Percentiles rank a stretch among this genome's conserved stretches.
Conservation (phyloP, 495 filamentous ascomycete species). For the Aspergillus nidulans region DNA sequence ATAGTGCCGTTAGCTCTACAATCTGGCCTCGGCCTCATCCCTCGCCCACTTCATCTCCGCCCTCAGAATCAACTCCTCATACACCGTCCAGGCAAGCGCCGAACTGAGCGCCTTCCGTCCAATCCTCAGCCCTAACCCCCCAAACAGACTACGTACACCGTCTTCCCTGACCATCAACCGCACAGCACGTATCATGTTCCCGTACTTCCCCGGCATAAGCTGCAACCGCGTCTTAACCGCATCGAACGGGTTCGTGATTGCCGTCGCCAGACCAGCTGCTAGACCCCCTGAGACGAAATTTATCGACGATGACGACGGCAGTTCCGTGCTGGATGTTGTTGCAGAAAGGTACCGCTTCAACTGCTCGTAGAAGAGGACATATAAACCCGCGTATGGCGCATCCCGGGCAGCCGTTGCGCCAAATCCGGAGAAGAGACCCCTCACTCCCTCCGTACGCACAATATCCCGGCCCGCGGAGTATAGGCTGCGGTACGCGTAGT, state of each 20-base stretch:
- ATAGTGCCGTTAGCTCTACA: background rate
- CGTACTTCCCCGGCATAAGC: constrained; percentile 76
- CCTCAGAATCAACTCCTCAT: constrained; percentile 82
- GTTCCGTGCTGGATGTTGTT: constrained; percentile 11
- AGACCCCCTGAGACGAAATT: constrained; percentile 79
- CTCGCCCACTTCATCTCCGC: constrained; percentile 62
- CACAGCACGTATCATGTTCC: constrained; percentile 76
- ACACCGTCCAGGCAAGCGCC: constrained; percentile 92
- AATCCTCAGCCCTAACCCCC: constrained; percentile 84
- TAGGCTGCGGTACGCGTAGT: constrained; percentile 82
- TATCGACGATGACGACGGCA: constrained; percentile 58
- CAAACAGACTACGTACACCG: constrained; percentile 74
- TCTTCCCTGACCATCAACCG: constrained; percentile 76
- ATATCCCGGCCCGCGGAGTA: constrained; percentile 70
- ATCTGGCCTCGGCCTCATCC: constrained; percentile 10
- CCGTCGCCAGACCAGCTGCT: constrained; percentile 76
- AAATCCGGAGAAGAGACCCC: constrained; percentile 89
- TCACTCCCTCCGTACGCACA: constrained; percentile 62
- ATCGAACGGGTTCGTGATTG: constrained; percentile 93
- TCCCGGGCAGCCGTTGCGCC: constrained; percentile 91
- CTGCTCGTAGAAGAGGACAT: constrained; percentile 93
- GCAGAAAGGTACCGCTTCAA: constrained; percentile 62
- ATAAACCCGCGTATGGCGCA: constrained; percentile 91
- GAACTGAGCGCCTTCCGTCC: constrained; percentile 86
- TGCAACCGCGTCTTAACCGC: constrained; percentile 94